These are phyloP conservation scores for Eimeria acervulina DNA, from an alignment of 169 alveolate genomes.

Conservation along the genomic window DNA sequence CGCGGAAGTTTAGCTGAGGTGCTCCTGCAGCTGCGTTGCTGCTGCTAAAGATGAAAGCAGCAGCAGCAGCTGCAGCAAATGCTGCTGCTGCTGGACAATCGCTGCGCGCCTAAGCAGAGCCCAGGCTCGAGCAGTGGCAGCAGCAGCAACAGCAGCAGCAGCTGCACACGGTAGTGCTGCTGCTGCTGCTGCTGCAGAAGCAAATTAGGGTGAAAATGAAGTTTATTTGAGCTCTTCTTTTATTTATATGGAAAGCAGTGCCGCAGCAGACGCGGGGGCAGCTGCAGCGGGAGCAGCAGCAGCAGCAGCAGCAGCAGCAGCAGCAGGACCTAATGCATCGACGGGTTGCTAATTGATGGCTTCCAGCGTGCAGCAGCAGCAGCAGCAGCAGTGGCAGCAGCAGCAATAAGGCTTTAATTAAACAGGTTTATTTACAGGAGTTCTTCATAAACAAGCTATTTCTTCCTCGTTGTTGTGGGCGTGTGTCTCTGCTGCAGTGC, in stretches of 20 bases:
- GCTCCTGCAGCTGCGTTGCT: background rate
- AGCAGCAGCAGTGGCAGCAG: constrained; percentile 26
- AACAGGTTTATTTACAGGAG: background rate
- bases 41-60: background rate
- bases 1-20: background rate
- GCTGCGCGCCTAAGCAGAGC: constrained; percentile 20
- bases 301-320: constrained; percentile 69
- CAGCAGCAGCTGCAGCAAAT: constrained; percentile 9
- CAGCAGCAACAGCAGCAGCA: constrained; percentile 31
- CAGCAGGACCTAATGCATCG: constrained; percentile 44
- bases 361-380: constrained; percentile 30
- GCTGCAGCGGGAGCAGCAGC: constrained; percentile 44
- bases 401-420: background rate
- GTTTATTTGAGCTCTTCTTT: background rate
- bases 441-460: background rate
- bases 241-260: background rate
- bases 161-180: constrained; percentile 52
- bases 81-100: background rate
- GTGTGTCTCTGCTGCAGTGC: constrained; percentile 39
- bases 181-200: constrained; percentile 50
- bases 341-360: constrained; percentile 9
- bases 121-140: constrained; percentile 66
- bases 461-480: background rate
- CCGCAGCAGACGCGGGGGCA: constrained; percentile 28
- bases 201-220: background rate